phyloP scores from a whole-genome alignment of 1,139 yeast species.

The Schizosaccharomyces versatilis region DNA sequence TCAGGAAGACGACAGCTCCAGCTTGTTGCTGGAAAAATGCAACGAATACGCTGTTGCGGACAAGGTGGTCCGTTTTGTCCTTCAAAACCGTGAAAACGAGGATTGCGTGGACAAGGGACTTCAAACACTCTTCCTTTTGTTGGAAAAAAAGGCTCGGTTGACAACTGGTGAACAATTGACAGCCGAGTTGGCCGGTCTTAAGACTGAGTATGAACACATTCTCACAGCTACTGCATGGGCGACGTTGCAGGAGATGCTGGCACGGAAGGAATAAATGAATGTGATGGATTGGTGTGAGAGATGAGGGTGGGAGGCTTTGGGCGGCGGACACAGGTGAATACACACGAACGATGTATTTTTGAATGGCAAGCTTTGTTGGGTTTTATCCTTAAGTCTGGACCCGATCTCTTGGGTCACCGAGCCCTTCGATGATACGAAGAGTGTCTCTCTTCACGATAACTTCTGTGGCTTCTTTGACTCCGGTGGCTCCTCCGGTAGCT shows the following conservation, averaged over 20 bases:
- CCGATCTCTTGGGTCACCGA: too few relatives aligned
- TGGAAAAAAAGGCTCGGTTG: background rate
- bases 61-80: constrained; percentile 4
- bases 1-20: background rate
- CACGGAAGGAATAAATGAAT: too few relatives aligned
- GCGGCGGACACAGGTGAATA: too few relatives aligned
- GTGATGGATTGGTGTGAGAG: too few relatives aligned
- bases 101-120: constrained; percentile 6
- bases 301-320: too few relatives aligned
- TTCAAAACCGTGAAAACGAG: constrained; percentile 3
- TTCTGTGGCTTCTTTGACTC: too few relatives aligned
- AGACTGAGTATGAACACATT: background rate
- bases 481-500: too few relatives aligned
- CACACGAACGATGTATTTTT: too few relatives aligned
- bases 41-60: constrained; percentile 4
- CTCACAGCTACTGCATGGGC: background rate
- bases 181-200: background rate
- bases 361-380: too few relatives aligned
- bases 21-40: background rate
- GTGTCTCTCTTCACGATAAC: too few relatives aligned
- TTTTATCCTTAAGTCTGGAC: too few relatives aligned
- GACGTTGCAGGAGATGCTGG: background rate
- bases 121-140: constrained; percentile 1
- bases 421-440: too few relatives aligned
- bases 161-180: background rate